These are phyloP conservation scores for Inonotus obliquus DNA, from an alignment of 1,284 basidiomycete genomes.

Conservation along the genomic window DNA sequence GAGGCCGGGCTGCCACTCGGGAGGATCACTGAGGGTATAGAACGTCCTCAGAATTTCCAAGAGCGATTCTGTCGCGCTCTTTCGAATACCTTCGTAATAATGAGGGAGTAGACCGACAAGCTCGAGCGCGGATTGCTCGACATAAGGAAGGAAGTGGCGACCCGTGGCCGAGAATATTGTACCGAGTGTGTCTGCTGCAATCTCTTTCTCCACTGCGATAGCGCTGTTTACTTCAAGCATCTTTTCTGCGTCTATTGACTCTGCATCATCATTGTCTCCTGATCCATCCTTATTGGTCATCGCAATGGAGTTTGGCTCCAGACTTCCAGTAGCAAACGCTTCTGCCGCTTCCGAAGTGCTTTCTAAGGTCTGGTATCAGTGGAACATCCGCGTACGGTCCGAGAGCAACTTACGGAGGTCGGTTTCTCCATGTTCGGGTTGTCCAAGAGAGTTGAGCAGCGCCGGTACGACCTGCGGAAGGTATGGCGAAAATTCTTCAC, in stretches of 20 bases:
- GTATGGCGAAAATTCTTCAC: conserved; percentile 89
- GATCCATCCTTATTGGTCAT: conserved; percentile 52
- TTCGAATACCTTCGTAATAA: conserved; percentile 98
- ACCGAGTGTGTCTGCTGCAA: conserved; percentile 95
- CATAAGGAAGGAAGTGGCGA: conserved; percentile 85
- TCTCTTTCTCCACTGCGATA: conserved; percentile 98
- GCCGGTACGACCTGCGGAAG: conserved; percentile 85
- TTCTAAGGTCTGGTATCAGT: conserved; percentile 30
- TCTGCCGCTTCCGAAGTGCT: conserved; percentile 46
- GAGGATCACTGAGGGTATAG: conserved; percentile 82
- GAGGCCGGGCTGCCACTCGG: conserved; percentile 80
- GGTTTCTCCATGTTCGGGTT: conserved; percentile 79
- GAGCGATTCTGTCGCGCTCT: conserved; percentile 87
- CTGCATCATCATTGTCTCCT: conserved; percentile 58
- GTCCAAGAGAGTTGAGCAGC: conserved; percentile 81
- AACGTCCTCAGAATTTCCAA: conserved; percentile 90
- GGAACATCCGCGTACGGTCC: neutral
- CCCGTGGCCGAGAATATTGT: conserved; percentile 85
- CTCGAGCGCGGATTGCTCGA: conserved; percentile 76
- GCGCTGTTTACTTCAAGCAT: conserved; percentile 92
- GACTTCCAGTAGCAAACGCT: conserved; percentile 69
- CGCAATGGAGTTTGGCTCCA: conserved; percentile 63
- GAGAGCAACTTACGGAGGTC: conserved; percentile 35
- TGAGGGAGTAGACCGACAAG: conserved; percentile 82
- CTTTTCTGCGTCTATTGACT: conserved; percentile 83